Evolutionary conservation across 306 rosid species (phyloP).

Genomic region (Cicer bijugum): DNA sequence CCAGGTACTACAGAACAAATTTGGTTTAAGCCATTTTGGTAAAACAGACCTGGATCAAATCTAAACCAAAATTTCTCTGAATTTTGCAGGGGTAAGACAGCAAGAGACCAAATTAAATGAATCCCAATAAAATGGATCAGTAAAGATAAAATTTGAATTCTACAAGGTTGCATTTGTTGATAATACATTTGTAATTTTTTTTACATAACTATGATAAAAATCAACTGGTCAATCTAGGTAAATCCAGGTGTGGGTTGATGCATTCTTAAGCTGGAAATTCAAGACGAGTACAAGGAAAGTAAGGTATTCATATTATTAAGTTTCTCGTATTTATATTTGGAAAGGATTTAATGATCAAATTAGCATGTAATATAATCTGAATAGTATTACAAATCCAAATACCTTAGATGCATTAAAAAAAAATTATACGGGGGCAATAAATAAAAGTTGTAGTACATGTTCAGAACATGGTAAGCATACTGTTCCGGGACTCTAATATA

Average conservation of each 20-base stretch:
- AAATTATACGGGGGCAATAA: neutral
- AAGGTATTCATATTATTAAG: constrained; percentile 13
- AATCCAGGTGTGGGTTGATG: constrained; percentile 4
- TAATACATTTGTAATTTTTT: constrained; percentile 23
- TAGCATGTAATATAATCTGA: constrained; percentile 34
- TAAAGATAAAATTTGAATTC: constrained; percentile 14
- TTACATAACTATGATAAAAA: constrained; percentile 12
- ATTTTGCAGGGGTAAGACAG: constrained; percentile 23
- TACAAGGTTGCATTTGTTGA: constrained; percentile 23
- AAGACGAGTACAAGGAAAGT: constrained; percentile 9
- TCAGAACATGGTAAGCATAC: constrained; percentile 27
- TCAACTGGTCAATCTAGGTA: constrained; percentile 13
- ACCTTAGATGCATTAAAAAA: neutral
- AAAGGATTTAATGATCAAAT: constrained; percentile 41
- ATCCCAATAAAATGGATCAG: constrained; percentile 29
- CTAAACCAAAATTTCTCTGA: constrained; percentile 8
- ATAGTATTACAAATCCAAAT: constrained; percentile 32
- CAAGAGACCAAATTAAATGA: constrained; percentile 34
- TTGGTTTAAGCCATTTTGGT: neutral
- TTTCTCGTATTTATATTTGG: constrained; percentile 29
- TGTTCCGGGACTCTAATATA: constrained; percentile 17
- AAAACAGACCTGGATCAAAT: constrained; percentile 6
- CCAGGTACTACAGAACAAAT: neutral
- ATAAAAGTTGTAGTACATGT: neutral
- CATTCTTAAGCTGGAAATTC: constrained; percentile 29